phyloP scores from a whole-genome alignment of 768 basidiomycete genomes.

The Neoboletus magnificus region DNA sequence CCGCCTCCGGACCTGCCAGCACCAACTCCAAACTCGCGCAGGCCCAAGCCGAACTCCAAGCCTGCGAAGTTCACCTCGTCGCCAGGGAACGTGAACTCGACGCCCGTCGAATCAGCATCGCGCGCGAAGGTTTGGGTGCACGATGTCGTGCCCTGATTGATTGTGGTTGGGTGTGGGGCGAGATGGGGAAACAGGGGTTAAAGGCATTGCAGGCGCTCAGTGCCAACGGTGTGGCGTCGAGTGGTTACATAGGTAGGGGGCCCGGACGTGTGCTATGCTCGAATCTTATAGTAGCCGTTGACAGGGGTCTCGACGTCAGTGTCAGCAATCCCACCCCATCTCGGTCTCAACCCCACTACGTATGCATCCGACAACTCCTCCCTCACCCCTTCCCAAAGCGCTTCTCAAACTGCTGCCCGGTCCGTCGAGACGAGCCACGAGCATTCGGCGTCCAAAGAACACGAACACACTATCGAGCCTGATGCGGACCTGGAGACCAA shows the following conservation, averaged over 20 bases:
- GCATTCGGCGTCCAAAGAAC: conserved; percentile 5
- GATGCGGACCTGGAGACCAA: not conserved
- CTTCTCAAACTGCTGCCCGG: conserved; percentile 48
- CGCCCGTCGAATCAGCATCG: conserved; percentile 46
- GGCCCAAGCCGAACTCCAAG: conserved; percentile 77
- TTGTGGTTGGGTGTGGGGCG: conserved; percentile 65
- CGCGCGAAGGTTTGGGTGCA: conserved; percentile 58
- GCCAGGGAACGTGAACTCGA: conserved; percentile 65
- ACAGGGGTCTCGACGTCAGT: too few species aligned
- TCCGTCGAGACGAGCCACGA: conserved; percentile 21
- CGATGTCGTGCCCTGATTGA: conserved; percentile 65
- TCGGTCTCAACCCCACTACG: conserved; percentile 15
- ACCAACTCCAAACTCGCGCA: conserved; percentile 48
- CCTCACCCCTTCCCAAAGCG: conserved; percentile 72
- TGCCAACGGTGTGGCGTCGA: not conserved
- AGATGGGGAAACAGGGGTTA: conserved; percentile 63
- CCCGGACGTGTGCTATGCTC: not conserved
- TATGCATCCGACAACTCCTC: conserved; percentile 57
- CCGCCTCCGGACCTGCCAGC: conserved; percentile 10
- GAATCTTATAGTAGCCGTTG: not conserved
- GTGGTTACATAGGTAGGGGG: conserved; percentile 2
- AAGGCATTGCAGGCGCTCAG: conserved; percentile 20
- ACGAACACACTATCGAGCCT: not conserved
- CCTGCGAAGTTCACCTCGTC: conserved; percentile 74
- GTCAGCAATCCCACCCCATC: conserved; percentile 4